Evolutionary conservation across 179 eudicot genomes (phyloP).

Genomic region (Actinidia chinensis): DNA sequence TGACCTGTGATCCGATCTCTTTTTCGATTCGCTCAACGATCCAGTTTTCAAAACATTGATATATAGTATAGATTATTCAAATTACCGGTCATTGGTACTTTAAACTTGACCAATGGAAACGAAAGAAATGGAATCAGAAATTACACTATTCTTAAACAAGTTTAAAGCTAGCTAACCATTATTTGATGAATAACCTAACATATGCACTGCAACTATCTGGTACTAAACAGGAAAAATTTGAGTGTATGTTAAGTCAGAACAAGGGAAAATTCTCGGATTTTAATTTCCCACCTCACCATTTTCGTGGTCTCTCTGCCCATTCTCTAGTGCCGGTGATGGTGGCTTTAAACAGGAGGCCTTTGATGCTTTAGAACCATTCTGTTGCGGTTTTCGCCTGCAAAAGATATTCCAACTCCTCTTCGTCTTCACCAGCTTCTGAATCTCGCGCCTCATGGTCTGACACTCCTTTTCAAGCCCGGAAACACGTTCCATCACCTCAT

Average conservation of each 20-base stretch:
- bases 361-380: conserved; percentile 17
- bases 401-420: conserved; percentile 60
- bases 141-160: neutral
- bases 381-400: conserved; percentile 35
- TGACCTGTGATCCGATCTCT: no score
- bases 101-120: neutral
- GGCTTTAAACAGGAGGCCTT: conserved; percentile 18
- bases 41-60: no score
- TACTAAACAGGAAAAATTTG: neutral
- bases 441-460: conserved; percentile 43
- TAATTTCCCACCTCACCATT: conserved; percentile 11
- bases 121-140: neutral
- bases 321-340: neutral
- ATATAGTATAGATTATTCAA: neutral
- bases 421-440: conserved; percentile 48
- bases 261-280: neutral
- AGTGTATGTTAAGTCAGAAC: no score
- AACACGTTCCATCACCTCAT: conserved; percentile 44
- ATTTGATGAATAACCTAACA: neutral
- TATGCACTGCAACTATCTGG: neutral
- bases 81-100: neutral
- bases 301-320: neutral
- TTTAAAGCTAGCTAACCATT: neutral
- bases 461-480: conserved; percentile 51
- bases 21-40: no score